Conservation (phyloP, 78 protist genomes). For the Dictyostelium discoideum region DNA sequence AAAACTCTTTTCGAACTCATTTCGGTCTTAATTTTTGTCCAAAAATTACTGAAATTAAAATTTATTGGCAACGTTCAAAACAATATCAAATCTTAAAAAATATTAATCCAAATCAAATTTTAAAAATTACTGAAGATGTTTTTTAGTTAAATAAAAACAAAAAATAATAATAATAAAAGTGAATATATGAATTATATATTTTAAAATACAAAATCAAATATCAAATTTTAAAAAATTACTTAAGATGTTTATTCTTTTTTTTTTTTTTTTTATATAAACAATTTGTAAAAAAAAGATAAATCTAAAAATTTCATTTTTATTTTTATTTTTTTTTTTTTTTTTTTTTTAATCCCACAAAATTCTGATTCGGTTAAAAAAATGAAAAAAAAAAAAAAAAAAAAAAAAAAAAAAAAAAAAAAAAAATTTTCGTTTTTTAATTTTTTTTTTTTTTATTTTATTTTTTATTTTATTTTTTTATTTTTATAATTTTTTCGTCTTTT, state of each 20-base stretch:
- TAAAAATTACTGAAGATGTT: slow-evolving; percentile 17
- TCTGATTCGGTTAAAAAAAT: not conserved
- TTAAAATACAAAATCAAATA: not conserved
- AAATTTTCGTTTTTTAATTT: not conserved
- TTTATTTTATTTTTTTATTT: not conserved
- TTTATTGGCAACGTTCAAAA: slow-evolving; percentile 51
- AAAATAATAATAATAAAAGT: not conserved
- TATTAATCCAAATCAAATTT: slow-evolving; percentile 37
- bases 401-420: not conserved
- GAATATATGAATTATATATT: not conserved
- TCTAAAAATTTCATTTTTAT: not conserved
- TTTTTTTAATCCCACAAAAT: not conserved
- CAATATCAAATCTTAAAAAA: slow-evolving; percentile 37
- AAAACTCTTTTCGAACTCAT: slow-evolving; percentile 62
- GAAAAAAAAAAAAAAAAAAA: not conserved
- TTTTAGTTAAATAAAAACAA: not conserved
- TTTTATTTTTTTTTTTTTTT: not conserved
- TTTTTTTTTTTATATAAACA: not conserved
- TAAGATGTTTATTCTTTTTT: not conserved
- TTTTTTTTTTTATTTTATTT: not conserved
- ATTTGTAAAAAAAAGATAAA: too few species aligned
- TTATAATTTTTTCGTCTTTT: not conserved
- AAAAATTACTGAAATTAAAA: slow-evolving; percentile 17
- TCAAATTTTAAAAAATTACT: not conserved
- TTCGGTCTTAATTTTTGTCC: slow-evolving; percentile 44